These are phyloP conservation scores for Trichosporon faecale DNA, from an alignment of 1,284 basidiomycete genomes.

Conservation along the genomic window DNA sequence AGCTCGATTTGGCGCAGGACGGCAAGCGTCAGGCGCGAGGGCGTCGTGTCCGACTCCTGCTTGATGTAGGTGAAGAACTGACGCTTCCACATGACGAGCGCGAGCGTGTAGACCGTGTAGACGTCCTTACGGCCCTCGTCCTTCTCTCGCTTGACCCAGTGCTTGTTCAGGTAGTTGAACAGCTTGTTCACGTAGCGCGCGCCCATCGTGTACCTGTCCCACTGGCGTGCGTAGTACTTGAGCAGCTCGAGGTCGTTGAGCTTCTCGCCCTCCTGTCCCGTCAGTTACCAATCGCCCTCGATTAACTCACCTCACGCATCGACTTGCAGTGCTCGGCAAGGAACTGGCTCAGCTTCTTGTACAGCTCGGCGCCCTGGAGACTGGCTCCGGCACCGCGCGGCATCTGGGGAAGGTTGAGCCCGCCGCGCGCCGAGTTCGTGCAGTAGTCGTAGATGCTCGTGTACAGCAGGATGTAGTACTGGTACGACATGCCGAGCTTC, in stretches of 20 bases:
- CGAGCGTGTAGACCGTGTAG: constrained; percentile 95
- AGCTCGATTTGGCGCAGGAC: constrained; percentile 84
- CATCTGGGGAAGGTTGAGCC: constrained; percentile 44
- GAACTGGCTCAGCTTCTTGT: constrained; percentile 82
- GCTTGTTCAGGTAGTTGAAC: constrained; percentile 95
- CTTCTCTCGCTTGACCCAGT: constrained; percentile 98
- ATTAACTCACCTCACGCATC: constrained; percentile 61
- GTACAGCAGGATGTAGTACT: constrained; percentile 89
- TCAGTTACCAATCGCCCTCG: not conserved
- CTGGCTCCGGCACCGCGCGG: constrained; percentile 69
- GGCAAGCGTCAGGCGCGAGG: constrained; percentile 78
- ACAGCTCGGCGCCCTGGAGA: constrained; percentile 91
- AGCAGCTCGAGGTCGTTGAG: constrained; percentile 84
- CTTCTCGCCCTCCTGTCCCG: constrained; percentile 65
- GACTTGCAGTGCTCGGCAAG: constrained; percentile 72
- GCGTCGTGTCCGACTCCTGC: constrained; percentile 61
- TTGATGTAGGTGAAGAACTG: constrained; percentile 81
- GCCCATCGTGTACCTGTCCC: constrained; percentile 95
- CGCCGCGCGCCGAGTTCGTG: constrained; percentile 54
- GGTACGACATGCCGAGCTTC: constrained; percentile 76
- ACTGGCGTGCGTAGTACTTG: constrained; percentile 86
- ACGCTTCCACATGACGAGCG: constrained; percentile 91
- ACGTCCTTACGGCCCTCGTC: constrained; percentile 96
- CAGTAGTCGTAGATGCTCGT: constrained; percentile 96
- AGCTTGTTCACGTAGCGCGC: constrained; percentile 94